Evolutionary conservation across 176 grass and related monocot species (phyloP).

Genomic region (Raddia guianensis): DNA sequence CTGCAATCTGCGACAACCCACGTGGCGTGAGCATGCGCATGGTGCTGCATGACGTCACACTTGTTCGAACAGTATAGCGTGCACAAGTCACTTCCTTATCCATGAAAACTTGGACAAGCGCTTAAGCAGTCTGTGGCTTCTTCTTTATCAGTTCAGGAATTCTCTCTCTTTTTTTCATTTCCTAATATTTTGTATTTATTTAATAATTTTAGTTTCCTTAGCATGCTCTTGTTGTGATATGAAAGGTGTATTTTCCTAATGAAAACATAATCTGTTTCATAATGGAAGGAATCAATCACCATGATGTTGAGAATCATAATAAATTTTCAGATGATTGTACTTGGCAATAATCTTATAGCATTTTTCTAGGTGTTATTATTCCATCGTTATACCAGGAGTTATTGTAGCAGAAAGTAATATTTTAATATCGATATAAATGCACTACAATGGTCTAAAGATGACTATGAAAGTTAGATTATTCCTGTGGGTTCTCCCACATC

Average conservation of each 20-base stretch:
- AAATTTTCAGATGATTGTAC: neutral
- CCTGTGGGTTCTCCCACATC: neutral
- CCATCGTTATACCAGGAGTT: neutral
- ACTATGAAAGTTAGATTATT: neutral
- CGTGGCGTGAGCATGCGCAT: too few relatives aligned
- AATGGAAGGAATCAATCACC: slow-evolving; percentile 2
- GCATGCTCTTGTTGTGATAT: neutral
- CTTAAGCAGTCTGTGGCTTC: neutral
- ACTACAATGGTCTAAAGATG: neutral
- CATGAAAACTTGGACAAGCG: neutral
- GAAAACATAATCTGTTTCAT: neutral
- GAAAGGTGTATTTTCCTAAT: neutral
- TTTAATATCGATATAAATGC: neutral
- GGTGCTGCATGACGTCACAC: too few relatives aligned
- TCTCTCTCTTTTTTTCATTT: neutral
- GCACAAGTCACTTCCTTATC: neutral
- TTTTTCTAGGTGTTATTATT: neutral
- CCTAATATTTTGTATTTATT: neutral
- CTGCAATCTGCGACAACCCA: too few relatives aligned
- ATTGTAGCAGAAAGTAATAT: neutral
- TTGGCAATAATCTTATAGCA: neutral
- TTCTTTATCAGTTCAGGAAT: neutral
- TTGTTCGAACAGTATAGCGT: too few relatives aligned
- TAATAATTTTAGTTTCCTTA: slow-evolving; percentile 6
- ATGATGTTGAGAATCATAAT: neutral